Evolutionary conservation across 78 protist genomes (phyloP), one percentile per base, ranked within the genome.

Genomic region (Monocercomonoides exilis): DNA sequence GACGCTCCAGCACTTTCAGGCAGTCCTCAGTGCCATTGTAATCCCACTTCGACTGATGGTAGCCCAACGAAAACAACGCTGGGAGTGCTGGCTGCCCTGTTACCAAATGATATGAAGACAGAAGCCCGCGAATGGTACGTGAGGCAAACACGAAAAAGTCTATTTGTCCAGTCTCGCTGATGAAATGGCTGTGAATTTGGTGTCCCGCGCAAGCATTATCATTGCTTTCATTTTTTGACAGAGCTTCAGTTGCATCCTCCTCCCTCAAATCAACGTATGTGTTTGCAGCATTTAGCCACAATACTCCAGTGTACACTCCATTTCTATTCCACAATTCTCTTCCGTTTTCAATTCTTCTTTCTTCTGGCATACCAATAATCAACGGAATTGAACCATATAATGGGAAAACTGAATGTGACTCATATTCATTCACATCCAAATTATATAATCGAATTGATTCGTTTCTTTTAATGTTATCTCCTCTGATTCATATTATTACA

Each of bases 11-110:
- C 44, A 97, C 96, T 35, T 3, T 41, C 41, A 45, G 21, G 35
- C 84, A 1, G 81, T 94, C 92, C 2, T 44, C 92, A 77, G 93
- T 87, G 46, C 92, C 90, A 41, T 93, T 89, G 92, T 97, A 98
- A 90, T 98, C 96, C 99, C 99, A 98, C 41, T 98, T 90, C 86
- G 98, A 98, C 94, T 98, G 99, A 90, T 98, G 99, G 89, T 97
- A 97, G 4, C 96, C 99, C 1, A 97, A 64, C 1, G 98, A 1
- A 45, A 94, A 97, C 64, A 88, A 33, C 42, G 94, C 99, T 32
- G 99, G 99, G 38, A 97, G 85, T 41, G 90, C 70, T 11, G 96
- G 84, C 6, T 77, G 41, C n/a, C 99, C 99, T 5, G 97, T 94
- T 4, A 98, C 38, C 2, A 2, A 0, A 0, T 94, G 88, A 88